Evolutionary conservation across 2,329 filamentous ascomycete species (phyloP).

Genomic region (Diaporthe destruens): DNA sequence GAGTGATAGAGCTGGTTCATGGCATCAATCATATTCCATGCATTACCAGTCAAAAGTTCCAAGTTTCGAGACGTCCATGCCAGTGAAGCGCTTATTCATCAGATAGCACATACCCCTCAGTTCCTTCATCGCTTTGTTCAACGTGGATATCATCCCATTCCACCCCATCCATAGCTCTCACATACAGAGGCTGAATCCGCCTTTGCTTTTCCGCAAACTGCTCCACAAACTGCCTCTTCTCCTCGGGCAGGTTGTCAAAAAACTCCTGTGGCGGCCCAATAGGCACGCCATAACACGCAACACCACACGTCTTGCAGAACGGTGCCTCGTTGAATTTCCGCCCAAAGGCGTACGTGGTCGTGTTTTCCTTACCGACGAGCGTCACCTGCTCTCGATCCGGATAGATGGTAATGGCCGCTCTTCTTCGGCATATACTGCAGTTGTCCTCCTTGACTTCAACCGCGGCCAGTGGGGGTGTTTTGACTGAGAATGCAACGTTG

Average conservation of each 20-base stretch:
- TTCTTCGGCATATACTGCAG: conserved; percentile 51
- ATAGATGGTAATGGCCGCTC: conserved; percentile 49
- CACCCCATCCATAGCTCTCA: conserved; percentile 38
- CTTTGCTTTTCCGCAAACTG: conserved; percentile 42
- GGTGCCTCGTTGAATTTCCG: conserved; percentile 45
- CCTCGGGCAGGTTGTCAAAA: conserved; percentile 47
- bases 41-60: not conserved
- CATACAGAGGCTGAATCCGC: conserved; percentile 36
- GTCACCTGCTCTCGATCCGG: conserved; percentile 47
- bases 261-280: conserved; percentile 49
- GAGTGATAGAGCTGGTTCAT: not conserved
- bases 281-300: conserved; percentile 47
- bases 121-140: conserved; percentile 47
- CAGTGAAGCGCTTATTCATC: not conserved
- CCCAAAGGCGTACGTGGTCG: conserved; percentile 46
- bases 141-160: conserved; percentile 42
- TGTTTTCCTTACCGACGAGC: conserved; percentile 47
- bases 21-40: too few relatives aligned
- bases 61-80: not conserved
- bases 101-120: conserved; percentile 44
- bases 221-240: conserved; percentile 44
- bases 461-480: conserved; percentile 46
- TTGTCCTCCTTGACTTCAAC: conserved; percentile 58
- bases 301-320: conserved; percentile 50
- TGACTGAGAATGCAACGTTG: conserved; percentile 43